A percentile compares a stretch with the other conserved stretches of the same genome.
phyloP scores from a whole-genome alignment of 176 grass and related monocot genomes.

The Typha latifolia region DNA sequence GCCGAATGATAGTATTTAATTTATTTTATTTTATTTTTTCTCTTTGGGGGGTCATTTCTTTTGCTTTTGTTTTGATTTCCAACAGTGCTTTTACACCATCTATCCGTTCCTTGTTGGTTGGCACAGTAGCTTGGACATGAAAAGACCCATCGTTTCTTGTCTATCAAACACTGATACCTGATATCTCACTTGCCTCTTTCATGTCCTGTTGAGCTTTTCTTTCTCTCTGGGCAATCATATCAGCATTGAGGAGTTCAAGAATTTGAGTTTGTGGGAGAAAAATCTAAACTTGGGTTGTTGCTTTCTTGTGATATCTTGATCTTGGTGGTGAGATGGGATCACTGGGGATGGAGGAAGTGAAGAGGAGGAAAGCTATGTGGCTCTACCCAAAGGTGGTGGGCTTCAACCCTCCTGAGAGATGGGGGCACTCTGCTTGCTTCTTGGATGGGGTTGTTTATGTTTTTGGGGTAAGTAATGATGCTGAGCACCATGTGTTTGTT shows the following conservation, averaged over 20 bases:
- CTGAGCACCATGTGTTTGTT: too few relatives aligned
- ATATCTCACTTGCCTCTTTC: conserved; percentile 34
- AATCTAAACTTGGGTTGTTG: background rate
- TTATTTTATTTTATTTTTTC: too few relatives aligned
- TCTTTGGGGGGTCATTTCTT: background rate
- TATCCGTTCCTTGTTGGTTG: conserved; percentile 17
- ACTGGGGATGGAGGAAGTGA: conserved; percentile 26
- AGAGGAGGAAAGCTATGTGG: conserved; percentile 91
- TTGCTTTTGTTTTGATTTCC: conserved; percentile 10
- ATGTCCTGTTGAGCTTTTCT: background rate
- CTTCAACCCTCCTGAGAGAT: conserved; percentile 89
- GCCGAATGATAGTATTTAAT: background rate
- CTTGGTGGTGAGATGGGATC: conserved; percentile 10
- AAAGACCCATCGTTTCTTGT: conserved; percentile 56
- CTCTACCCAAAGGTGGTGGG: conserved; percentile 80
- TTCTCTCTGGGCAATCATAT: conserved; percentile 31
- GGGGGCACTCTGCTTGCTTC: conserved; percentile 96
- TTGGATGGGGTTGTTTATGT: conserved; percentile 66
- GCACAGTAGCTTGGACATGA: conserved; percentile 42
- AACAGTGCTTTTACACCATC: background rate
- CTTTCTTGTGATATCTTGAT: background rate
- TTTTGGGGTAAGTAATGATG: conserved; percentile 52
- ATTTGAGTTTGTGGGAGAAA: conserved; percentile 12
- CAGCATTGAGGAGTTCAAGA: conserved; percentile 29
- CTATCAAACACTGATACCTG: conserved; percentile 41